Conservation (phyloP, 352 stramenopile genomes). For the Paralagenidium karlingii region DNA sequence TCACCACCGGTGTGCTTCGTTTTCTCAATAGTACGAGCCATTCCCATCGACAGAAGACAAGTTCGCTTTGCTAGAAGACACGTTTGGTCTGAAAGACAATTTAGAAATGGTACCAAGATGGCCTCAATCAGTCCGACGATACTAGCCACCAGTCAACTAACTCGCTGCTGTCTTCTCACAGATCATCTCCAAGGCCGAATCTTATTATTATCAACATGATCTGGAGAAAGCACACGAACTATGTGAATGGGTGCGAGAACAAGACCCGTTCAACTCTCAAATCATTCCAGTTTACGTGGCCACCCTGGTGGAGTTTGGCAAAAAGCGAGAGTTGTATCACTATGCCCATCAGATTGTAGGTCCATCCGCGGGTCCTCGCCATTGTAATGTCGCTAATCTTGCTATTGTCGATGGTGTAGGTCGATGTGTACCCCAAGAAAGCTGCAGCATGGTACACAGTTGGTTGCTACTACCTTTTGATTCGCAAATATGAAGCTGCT, state of each 20-base stretch:
- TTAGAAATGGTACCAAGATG: conserved; percentile 54
- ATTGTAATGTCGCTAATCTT: background rate
- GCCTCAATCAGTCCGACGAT: no score
- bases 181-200: conserved; percentile 64
- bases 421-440: conserved; percentile 91
- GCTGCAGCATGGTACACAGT: conserved; percentile 93
- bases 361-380: background rate
- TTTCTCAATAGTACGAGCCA: conserved; percentile 37
- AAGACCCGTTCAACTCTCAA: conserved; percentile 72
- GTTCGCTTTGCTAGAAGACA: conserved; percentile 44
- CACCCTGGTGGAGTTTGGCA: conserved; percentile 84
- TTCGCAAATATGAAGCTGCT: conserved; percentile 89
- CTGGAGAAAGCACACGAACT: conserved; percentile 66
- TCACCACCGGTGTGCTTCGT: background rate
- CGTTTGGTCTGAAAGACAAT: conserved; percentile 38
- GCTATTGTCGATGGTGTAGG: conserved; percentile 13
- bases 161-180: no score
- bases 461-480: conserved; percentile 93
- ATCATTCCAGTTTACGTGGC: conserved; percentile 79
- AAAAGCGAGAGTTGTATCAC: conserved; percentile 92
- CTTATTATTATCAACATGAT: conserved; percentile 81
- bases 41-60: conserved; percentile 32
- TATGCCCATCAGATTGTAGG: conserved; percentile 90
- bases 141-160: no score
- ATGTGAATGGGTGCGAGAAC: conserved; percentile 64